Conservation (phyloP, 1,284 basidiomycete genomes). For the Ustilago xerochloae region DNA sequence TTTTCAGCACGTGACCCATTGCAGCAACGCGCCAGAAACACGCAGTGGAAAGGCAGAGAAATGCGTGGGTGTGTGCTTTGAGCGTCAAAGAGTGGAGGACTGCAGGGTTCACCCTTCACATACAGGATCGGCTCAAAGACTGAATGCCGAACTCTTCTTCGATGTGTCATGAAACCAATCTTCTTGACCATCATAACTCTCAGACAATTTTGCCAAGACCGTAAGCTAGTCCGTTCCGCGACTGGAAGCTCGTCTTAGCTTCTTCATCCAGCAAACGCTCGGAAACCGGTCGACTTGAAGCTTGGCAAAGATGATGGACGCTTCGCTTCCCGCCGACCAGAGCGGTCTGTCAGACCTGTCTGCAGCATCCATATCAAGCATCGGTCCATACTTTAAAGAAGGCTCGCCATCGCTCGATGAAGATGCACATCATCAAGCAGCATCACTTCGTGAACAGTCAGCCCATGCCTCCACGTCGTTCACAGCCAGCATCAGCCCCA, state of each 20-base stretch:
- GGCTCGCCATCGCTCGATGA: constrained; percentile 6
- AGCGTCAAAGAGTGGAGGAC: constrained; percentile 4
- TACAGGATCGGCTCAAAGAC: constrained; percentile 1
- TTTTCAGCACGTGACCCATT: constrained; percentile 21
- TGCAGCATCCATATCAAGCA: constrained; percentile 17
- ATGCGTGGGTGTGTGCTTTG: not conserved
- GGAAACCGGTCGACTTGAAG: too few relatives aligned
- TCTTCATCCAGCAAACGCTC: too few relatives aligned
- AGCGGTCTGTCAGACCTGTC: constrained; percentile 41
- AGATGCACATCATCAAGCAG: not conserved
- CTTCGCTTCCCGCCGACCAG: constrained; percentile 28
- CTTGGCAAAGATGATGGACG: constrained; percentile 17
- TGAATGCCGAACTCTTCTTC: not conserved
- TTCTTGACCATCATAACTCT: not conserved
- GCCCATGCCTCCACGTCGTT: not conserved
- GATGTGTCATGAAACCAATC: too few relatives aligned
- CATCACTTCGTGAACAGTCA: not conserved
- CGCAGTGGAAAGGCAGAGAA: not conserved
- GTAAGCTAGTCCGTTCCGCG: too few relatives aligned
- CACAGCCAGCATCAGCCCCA: not conserved
- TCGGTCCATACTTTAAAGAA: constrained; percentile 7
- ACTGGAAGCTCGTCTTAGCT: too few relatives aligned
- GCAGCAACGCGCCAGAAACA: constrained; percentile 33
- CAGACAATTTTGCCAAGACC: not conserved
- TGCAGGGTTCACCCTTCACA: constrained; percentile 26